phyloP scores from a whole-genome alignment of 257 asterid genomes.

The Primulina eburnea region DNA sequence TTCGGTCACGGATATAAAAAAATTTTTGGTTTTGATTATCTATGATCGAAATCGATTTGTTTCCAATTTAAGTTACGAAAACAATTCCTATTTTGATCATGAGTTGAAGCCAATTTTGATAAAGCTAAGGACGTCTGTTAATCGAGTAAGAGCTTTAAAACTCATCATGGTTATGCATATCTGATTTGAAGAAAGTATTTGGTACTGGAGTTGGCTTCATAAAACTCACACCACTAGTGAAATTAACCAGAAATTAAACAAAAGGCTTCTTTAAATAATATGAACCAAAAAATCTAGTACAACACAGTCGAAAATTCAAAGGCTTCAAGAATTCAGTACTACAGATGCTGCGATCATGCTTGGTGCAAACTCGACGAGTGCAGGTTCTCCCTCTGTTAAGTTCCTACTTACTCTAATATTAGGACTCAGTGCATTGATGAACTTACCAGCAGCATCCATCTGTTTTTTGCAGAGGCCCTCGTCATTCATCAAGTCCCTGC shows the following conservation, averaged over 20 bases:
- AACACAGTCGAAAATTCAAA: neutral
- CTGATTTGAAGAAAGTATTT: neutral
- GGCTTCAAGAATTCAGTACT: conserved; percentile 41
- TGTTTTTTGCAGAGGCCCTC: conserved; percentile 59
- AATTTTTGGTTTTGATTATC: no score
- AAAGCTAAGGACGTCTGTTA: no score
- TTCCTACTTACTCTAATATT: conserved; percentile 17
- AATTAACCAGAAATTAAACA: neutral
- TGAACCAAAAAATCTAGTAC: neutral
- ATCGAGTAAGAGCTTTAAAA: no score
- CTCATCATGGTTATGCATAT: neutral
- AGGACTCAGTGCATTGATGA: conserved; percentile 51
- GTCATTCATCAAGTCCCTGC: conserved; percentile 57
- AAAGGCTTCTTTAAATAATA: no score
- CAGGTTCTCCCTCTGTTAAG: conserved; percentile 20
- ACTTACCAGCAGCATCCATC: conserved; percentile 53
- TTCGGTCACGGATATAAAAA: no score
- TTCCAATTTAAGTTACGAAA: no score
- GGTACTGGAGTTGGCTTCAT: no score
- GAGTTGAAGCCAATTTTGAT: no score
- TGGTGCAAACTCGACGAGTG: conserved; percentile 35
- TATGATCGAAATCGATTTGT: no score
- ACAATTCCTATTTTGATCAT: no score
- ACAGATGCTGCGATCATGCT: conserved; percentile 78
- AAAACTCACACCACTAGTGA: no score